A percentile compares a stretch with the other conserved stretches of the same genome.
phyloP scores from a whole-genome alignment of 495 filamentous ascomycete genomes.

The Cercophora newfieldiana region DNA sequence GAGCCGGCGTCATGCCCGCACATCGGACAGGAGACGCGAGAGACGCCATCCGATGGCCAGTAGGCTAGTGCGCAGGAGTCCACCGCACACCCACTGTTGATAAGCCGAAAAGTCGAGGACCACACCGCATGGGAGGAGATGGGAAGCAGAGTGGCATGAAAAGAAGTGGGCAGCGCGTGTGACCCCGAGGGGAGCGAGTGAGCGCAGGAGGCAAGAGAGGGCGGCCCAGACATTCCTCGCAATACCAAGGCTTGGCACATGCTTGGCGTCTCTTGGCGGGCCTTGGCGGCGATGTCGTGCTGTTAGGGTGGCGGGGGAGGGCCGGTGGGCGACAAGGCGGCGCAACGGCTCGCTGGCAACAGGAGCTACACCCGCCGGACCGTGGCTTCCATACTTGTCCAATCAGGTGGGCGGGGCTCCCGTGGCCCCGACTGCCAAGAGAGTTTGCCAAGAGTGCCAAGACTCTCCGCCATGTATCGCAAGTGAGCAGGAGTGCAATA shows the following conservation, averaged over 20 bases:
- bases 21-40: background rate
- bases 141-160: slow-evolving; percentile 15
- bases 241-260: slow-evolving; percentile 38
- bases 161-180: slow-evolving; percentile 24
- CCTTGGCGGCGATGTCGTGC: slow-evolving; percentile 26
- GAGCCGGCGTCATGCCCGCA: background rate
- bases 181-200: slow-evolving; percentile 27
- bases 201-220: slow-evolving; percentile 22
- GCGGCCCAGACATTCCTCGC: slow-evolving; percentile 29
- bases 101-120: background rate
- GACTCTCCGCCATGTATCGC: slow-evolving; percentile 48
- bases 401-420: slow-evolving; percentile 30
- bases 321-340: background rate
- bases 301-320: slow-evolving; percentile 23
- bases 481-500: slow-evolving; percentile 46
- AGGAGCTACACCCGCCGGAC: slow-evolving; percentile 27
- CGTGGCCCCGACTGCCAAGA: slow-evolving; percentile 44
- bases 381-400: slow-evolving; percentile 19
- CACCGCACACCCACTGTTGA: background rate
- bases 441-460: slow-evolving; percentile 32
- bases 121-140: background rate
- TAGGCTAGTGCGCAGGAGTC: background rate
- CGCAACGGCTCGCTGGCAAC: slow-evolving; percentile 10
- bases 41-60: too few species aligned
- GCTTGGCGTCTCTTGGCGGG: slow-evolving; percentile 25